A percentile compares a stretch with the other conserved stretches of the same genome.
phyloP scores from a whole-genome alignment of 2,329 filamentous ascomycete genomes.

The Colletotrichum liaoningense region DNA sequence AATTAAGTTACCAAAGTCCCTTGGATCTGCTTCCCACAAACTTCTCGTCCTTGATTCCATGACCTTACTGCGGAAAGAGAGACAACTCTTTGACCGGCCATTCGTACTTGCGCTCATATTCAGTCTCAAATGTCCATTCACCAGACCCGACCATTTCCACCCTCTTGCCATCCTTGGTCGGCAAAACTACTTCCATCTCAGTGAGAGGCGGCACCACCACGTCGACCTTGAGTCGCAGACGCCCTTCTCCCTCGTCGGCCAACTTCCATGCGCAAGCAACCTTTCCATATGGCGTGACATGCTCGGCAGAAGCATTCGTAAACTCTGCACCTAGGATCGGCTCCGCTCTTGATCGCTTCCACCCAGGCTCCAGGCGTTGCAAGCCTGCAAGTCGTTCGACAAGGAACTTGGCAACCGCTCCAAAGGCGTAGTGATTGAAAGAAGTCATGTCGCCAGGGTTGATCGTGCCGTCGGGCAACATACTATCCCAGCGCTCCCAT shows the following conservation, averaged over 20 bases:
- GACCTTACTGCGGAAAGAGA: not conserved
- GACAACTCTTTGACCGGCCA: slow-evolving; percentile 15
- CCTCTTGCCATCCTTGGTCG: not conserved
- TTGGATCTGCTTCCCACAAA: not conserved
- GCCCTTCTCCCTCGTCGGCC: not conserved
- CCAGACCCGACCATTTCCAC: slow-evolving; percentile 14
- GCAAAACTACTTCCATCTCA: slow-evolving; percentile 31
- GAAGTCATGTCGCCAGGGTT: slow-evolving; percentile 55
- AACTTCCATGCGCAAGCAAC: slow-evolving; percentile 16
- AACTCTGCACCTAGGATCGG: slow-evolving; percentile 22
- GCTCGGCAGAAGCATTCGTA: slow-evolving; percentile 2
- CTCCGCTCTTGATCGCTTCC: slow-evolving; percentile 34
- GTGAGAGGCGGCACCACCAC: slow-evolving; percentile 26
- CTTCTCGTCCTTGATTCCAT: not conserved
- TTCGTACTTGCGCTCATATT: slow-evolving; percentile 1
- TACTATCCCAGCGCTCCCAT: slow-evolving; percentile 56
- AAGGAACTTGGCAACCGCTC: slow-evolving; percentile 51
- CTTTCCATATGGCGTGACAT: slow-evolving; percentile 18
- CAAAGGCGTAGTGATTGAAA: slow-evolving; percentile 55
- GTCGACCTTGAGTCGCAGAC: slow-evolving; percentile 4
- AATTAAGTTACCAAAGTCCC: not conserved
- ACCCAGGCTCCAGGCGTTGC: slow-evolving; percentile 38
- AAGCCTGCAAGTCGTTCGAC: slow-evolving; percentile 42
- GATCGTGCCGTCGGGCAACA: slow-evolving; percentile 49
- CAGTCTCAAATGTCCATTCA: slow-evolving; percentile 8